Evolutionary conservation across 1,284 basidiomycete species (phyloP), one percentile per base, ranked within the genome.

Genomic region (Exobasidium cylindrosporum): DNA sequence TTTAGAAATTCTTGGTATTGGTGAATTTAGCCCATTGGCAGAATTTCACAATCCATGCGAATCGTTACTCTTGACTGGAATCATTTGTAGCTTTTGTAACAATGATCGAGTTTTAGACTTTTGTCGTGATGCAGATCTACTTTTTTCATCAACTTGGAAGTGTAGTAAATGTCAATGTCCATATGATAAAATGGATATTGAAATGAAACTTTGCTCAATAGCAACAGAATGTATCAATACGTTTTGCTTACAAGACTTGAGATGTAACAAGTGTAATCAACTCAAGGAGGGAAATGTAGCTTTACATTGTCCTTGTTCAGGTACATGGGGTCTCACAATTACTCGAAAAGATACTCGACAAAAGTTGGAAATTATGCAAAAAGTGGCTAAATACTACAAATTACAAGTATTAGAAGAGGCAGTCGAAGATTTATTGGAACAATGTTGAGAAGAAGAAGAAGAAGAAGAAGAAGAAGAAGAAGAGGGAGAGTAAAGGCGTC

Each of bases 51-150:
- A 97, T 77, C 95, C 95, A 0, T 97, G 95, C 82, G 89, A 96
- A 75, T 10, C 10, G 10, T 40, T 40, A 17, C 17, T 50, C 26
- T 28, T 50, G 21, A 23, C 17, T 13, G 88, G 92, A 2, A 89
- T 97, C 28, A 90, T 94, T 28, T 98, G 96, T 80, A 86, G 86
- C 58, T 87, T 89, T 74, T 99, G 96, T 82, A 94, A 94, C 80
- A 84, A 85, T 24, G 86, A 95, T 63, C 87, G 91, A 21, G 92
- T 94, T 79, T 90, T 98, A 69, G 95, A 98, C 79, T 89, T 97
- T 69, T 96, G 93, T 78, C 86, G 94, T n/a, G 94, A 97, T 80
- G 84, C 88, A 4, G 91, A 93, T 66, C 85, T 96, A 46, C 83
- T 92, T 55, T 88, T 90, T 17, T 17, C 35, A 17, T 7, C 17